phyloP scores from a whole-genome alignment of 2,329 filamentous ascomycete genomes.

The Bipolaris zeicola region DNA sequence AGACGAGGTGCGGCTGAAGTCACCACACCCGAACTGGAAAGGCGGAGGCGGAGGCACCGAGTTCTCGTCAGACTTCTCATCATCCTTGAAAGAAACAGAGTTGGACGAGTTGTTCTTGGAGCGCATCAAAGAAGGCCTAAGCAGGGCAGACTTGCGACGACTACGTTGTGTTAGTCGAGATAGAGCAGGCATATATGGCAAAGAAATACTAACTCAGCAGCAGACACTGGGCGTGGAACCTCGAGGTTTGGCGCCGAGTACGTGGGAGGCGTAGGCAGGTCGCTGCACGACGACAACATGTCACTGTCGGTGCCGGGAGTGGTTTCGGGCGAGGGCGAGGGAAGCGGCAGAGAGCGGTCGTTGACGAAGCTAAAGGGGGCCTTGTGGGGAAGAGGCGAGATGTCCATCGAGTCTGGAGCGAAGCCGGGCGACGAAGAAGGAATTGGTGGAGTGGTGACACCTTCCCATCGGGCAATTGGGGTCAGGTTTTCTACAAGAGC shows the following conservation, averaged over 20 bases:
- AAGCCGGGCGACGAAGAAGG: constrained; percentile 81
- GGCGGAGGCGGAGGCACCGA: constrained; percentile 64
- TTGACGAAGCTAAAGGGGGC: constrained; percentile 64
- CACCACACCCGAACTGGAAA: constrained; percentile 71
- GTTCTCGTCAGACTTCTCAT: constrained; percentile 53
- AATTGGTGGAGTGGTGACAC: constrained; percentile 81
- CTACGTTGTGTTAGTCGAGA: constrained; percentile 33
- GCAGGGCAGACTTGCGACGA: constrained; percentile 55
- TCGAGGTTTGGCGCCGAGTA: constrained; percentile 37
- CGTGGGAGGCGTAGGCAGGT: constrained; percentile 33
- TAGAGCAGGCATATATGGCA: background rate
- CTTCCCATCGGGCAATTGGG: constrained; percentile 60
- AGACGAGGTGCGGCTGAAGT: constrained; percentile 58
- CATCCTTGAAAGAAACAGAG: constrained; percentile 63
- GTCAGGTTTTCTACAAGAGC: constrained; percentile 50
- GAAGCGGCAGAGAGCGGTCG: constrained; percentile 69
- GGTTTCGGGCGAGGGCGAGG: constrained; percentile 71
- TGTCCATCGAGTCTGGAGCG: constrained; percentile 81
- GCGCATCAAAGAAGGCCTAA: constrained; percentile 75
- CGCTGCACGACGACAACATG: constrained; percentile 48
- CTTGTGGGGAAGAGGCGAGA: constrained; percentile 89
- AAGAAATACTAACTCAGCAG: constrained; percentile 43
- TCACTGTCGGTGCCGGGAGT: constrained; percentile 54
- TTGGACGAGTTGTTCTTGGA: constrained; percentile 76
- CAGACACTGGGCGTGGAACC: constrained; percentile 43